Percentiles rank a stretch among this genome's conserved stretches.
Evolutionary conservation across 2,329 filamentous ascomycete genomes (phyloP).

Genomic region (Ilyonectria sp.): DNA sequence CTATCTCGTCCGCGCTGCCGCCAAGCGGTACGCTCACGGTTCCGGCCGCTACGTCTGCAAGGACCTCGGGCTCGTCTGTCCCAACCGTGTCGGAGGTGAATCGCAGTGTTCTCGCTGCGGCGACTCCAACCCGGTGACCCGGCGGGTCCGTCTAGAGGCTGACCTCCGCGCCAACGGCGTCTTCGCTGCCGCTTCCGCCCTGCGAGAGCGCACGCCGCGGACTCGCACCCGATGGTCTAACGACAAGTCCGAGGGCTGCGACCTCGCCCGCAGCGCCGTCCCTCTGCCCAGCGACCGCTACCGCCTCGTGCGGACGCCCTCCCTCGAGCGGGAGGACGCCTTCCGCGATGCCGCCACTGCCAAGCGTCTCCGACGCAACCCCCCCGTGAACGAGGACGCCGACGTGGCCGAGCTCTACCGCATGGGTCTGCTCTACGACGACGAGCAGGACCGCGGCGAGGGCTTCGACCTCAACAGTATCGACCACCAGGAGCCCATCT

Average conservation of each 20-base stretch:
- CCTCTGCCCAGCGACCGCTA: slow-evolving; percentile 56
- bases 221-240: slow-evolving; percentile 33
- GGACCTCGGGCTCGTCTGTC: slow-evolving; percentile 43
- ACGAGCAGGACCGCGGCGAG: slow-evolving; percentile 53
- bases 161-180: slow-evolving; percentile 35
- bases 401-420: slow-evolving; percentile 60
- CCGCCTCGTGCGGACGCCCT: slow-evolving; percentile 55
- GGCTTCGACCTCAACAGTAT: slow-evolving; percentile 59
- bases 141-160: slow-evolving; percentile 43
- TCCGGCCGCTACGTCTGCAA: slow-evolving; percentile 38
- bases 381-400: slow-evolving; percentile 51
- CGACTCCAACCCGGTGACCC: slow-evolving; percentile 28
- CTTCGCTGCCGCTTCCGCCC: not conserved
- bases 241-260: slow-evolving; percentile 52
- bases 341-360: slow-evolving; percentile 59
- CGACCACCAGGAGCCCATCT: slow-evolving; percentile 55
- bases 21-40: slow-evolving; percentile 49
- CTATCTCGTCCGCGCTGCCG: slow-evolving; percentile 51
- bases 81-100: slow-evolving; percentile 21
- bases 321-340: slow-evolving; percentile 63
- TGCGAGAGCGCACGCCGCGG: slow-evolving; percentile 36
- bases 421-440: slow-evolving; percentile 62
- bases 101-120: slow-evolving; percentile 35
- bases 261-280: slow-evolving; percentile 54
- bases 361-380: slow-evolving; percentile 49